Evolutionary conservation across 2,329 filamentous ascomycete species (phyloP).

Genomic region (Fusarium compactum): DNA sequence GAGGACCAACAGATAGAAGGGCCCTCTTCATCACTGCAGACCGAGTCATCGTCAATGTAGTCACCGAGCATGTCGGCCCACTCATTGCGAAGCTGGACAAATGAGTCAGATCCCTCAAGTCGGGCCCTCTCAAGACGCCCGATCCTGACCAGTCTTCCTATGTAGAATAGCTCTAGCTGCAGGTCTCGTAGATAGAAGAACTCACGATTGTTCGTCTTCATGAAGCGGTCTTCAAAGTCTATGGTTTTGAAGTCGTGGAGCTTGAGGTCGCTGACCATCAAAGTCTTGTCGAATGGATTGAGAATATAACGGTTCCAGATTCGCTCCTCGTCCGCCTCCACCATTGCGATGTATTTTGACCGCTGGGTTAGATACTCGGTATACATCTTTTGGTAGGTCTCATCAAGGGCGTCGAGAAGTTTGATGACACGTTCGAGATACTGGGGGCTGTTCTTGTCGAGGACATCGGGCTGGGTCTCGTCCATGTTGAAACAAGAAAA

Average conservation of each 20-base stretch:
- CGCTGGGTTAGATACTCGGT: constrained; percentile 6
- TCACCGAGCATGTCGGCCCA: constrained; percentile 1
- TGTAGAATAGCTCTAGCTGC: neutral
- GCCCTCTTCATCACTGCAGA: neutral
- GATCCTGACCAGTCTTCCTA: constrained; percentile 2
- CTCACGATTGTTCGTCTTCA: no score
- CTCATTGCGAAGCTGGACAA: constrained; percentile 15
- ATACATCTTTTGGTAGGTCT: neutral
- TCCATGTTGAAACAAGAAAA: constrained; percentile 8
- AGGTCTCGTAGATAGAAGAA: neutral
- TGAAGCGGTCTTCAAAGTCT: neutral
- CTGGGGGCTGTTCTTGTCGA: constrained; percentile 26
- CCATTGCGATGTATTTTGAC: neutral
- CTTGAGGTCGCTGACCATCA: neutral
- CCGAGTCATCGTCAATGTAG: neutral
- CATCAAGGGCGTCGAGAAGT: constrained; percentile 18
- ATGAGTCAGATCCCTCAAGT: constrained; percentile 14
- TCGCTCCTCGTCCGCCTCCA: constrained; percentile 7
- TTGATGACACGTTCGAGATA: constrained; percentile 15
- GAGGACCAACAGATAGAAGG: neutral
- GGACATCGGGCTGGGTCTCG: neutral
- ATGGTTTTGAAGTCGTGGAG: neutral
- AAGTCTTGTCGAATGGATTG: constrained; percentile 1
- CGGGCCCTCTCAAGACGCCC: constrained; percentile 26
- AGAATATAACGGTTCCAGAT: constrained; percentile 30